A percentile compares a stretch with the other conserved stretches of the same genome.
Conservation (phyloP, 352 stramenopile genomes). For the Phytophthora aleatoria region DNA sequence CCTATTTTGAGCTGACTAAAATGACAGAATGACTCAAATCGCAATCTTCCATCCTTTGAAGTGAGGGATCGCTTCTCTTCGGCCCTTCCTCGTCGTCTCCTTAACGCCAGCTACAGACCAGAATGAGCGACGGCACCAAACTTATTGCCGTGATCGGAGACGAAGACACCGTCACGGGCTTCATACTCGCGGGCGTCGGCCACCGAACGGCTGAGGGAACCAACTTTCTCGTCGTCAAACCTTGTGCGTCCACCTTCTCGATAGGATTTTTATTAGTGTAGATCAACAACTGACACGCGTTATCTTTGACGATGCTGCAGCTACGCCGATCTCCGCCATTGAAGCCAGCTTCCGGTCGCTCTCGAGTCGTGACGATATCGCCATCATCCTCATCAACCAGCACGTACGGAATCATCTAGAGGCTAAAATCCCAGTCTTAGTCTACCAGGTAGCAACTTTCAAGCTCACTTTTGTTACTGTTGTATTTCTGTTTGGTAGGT, state of each 20-base stretch:
- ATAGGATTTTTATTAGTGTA: slow-evolving; percentile 6
- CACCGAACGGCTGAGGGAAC: slow-evolving; percentile 94
- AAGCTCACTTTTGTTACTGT: neutral
- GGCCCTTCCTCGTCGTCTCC: neutral
- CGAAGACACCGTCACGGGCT: slow-evolving; percentile 98
- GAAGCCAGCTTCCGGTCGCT: slow-evolving; percentile 94
- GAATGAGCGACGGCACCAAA: slow-evolving; percentile 86
- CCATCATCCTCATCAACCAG: slow-evolving; percentile 99
- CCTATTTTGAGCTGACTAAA: slow-evolving; percentile 1
- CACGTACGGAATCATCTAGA: slow-evolving; percentile 69
- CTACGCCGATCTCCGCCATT: slow-evolving; percentile 89
- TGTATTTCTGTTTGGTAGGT: slow-evolving; percentile 53
- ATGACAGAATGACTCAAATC: slow-evolving; percentile 1
- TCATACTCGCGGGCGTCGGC: slow-evolving; percentile 96
- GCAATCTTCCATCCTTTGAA: slow-evolving; percentile 15
- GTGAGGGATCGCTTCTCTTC: slow-evolving; percentile 7
- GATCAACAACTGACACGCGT: neutral
- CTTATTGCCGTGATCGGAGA: slow-evolving; percentile 89
- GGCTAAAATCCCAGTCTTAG: neutral
- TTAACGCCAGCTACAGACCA: slow-evolving; percentile 7
- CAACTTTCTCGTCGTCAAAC: slow-evolving; percentile 98
- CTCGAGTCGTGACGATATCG: slow-evolving; percentile 95
- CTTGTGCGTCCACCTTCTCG: slow-evolving; percentile 58
- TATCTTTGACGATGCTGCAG: slow-evolving; percentile 34
- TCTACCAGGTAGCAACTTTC: neutral